Evolutionary conservation across 1,284 basidiomycete genomes (phyloP).

Genomic region (Sparassis latifolia): DNA sequence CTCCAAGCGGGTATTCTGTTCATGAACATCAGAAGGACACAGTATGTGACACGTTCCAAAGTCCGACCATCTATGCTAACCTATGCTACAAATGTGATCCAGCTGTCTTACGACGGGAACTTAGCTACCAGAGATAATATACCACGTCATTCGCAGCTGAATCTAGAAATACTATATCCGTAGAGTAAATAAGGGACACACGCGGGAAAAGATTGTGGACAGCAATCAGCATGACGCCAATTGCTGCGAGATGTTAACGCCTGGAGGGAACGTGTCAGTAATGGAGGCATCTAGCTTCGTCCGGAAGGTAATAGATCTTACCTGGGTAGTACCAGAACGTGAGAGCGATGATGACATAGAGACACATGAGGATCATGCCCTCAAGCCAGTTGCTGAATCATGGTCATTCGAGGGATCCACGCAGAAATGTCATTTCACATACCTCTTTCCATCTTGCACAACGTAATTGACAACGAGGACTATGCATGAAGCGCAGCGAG

Average conservation of each 20-base stretch:
- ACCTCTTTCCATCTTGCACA: slow-evolving; percentile 26
- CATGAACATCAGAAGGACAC: too few species aligned
- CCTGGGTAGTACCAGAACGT: slow-evolving; percentile 65
- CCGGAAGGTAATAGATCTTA: slow-evolving; percentile 11
- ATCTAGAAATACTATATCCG: too few species aligned
- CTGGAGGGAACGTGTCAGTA: slow-evolving; percentile 5
- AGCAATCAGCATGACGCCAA: slow-evolving; percentile 1
- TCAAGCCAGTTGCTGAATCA: slow-evolving; percentile 25
- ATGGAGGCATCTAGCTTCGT: not conserved
- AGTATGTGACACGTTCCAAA: too few species aligned
- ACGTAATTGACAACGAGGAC: slow-evolving; percentile 29
- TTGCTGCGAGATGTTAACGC: slow-evolving; percentile 11
- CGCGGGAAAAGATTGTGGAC: too few species aligned
- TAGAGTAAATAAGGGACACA: too few species aligned
- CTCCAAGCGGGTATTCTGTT: too few species aligned
- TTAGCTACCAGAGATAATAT: too few species aligned
- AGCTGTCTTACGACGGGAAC: too few species aligned
- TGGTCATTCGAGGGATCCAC: not conserved
- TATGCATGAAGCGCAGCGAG: slow-evolving; percentile 3
- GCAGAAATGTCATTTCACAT: not conserved
- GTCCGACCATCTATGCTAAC: too few species aligned
- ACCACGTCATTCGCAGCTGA: too few species aligned
- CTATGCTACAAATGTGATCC: too few species aligned
- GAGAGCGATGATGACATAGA: slow-evolving; percentile 49
- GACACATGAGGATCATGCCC: slow-evolving; percentile 50